Conservation (phyloP, 345 rosid genomes). For the Corymbia maculata region DNA sequence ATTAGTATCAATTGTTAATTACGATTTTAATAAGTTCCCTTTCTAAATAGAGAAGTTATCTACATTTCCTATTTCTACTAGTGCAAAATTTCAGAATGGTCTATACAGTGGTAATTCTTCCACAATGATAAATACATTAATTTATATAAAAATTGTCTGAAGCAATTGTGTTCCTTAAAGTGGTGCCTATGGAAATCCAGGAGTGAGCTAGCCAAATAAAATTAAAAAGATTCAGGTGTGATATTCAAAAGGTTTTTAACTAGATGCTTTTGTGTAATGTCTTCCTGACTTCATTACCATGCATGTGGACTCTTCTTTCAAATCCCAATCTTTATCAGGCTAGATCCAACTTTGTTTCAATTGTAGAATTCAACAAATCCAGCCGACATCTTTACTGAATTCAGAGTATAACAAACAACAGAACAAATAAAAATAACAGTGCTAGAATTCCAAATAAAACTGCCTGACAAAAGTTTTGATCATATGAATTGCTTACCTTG, state of each 20-base stretch:
- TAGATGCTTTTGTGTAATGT: background rate
- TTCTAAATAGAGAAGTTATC: background rate
- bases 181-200: background rate
- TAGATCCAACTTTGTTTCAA: background rate
- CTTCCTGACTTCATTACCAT: background rate
- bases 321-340: background rate
- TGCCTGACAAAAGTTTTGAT: background rate
- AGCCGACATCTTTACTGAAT: background rate
- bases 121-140: background rate
- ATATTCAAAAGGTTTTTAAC: background rate
- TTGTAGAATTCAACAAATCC: background rate
- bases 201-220: background rate
- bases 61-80: background rate
- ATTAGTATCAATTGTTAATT: background rate
- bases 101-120: background rate
- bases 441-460: background rate
- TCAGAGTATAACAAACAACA: background rate
- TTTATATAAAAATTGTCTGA: background rate
- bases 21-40: background rate
- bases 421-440: background rate
- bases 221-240: background rate
- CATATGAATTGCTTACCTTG: constrained; percentile 37
- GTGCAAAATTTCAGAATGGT: background rate
- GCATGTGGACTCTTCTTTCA: background rate
- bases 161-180: background rate